Base-by-base conservation (phyloP, 257 asterid genomes). In the Fraxinus pennsylvanica region DNA sequence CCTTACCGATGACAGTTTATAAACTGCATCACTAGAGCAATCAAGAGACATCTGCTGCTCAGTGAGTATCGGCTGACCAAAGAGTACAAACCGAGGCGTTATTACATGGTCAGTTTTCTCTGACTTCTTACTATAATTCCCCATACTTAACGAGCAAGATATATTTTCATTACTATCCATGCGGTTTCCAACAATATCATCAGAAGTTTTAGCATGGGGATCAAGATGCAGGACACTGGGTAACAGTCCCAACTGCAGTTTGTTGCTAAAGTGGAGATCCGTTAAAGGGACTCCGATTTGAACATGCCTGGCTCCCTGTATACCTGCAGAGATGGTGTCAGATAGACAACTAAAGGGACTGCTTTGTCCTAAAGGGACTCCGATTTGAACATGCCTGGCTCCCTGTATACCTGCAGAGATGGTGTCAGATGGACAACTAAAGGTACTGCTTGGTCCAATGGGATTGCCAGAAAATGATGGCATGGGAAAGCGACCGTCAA, bases 291-390 rank as follows among this genome's bases (percentile, higher is more conserved):
- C 88, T 90, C 97, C 98, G 79, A 85, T 84, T 90, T 91, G 94
- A 87, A 94, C 91, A 90, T 95, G 99, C 99, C 99, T 93, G 99
- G 99, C 94, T 95, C 97, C 98, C 98, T 95, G 99, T 91, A 95
- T 86, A 96, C 98, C 98, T 88, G 94, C 97, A 93, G 99, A 63
- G 33, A 87, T 73, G 85, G 84, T 87, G 91, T 91, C 93, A 0
- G 92, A 76, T 41, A 88, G 87, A 89, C 91, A 85, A 80, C 86
- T 82, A 52, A 91, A 76, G 72, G 92, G 89, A 85, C 97, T 33
- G 36, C 6, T 3, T 33, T 5, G 36, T 33, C 36, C 36, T 59
- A 90, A 84, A 0, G 93, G 97, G 76, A 83, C 88, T 90, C 97
- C 98, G 79, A 85, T 84, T 90, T 91, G 95, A 87, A 94, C 91